A percentile compares a stretch with the other conserved stretches of the same genome.
These are phyloP conservation scores for Gossypium aridum DNA, from an alignment of 441 rosid genomes.

Conservation along the genomic window DNA sequence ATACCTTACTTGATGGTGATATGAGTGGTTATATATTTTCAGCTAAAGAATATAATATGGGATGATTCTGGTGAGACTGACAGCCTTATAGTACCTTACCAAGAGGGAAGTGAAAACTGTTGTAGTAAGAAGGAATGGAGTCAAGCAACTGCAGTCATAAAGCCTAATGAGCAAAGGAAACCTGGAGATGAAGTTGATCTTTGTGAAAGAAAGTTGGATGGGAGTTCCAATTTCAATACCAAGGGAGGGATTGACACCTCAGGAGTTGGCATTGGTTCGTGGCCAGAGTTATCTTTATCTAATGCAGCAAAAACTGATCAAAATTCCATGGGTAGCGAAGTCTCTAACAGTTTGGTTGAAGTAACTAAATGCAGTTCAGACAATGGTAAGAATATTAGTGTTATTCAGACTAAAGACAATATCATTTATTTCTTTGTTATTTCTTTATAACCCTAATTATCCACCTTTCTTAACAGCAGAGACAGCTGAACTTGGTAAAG, in stretches of 20 bases:
- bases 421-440: neutral
- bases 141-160: slow-evolving; percentile 37
- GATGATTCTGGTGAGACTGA: slow-evolving; percentile 61
- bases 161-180: slow-evolving; percentile 38
- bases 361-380: slow-evolving; percentile 37
- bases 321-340: slow-evolving; percentile 42
- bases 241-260: slow-evolving; percentile 40
- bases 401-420: slow-evolving; percentile 14
- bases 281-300: slow-evolving; percentile 49
- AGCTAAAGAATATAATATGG: slow-evolving; percentile 88
- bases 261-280: slow-evolving; percentile 40
- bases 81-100: slow-evolving; percentile 82
- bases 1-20: slow-evolving; percentile 2
- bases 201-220: slow-evolving; percentile 37
- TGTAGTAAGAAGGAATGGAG: slow-evolving; percentile 39
- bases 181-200: slow-evolving; percentile 28
- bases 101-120: slow-evolving; percentile 40
- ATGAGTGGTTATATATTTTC: slow-evolving; percentile 24
- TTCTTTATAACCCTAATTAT: slow-evolving; percentile 1
- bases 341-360: slow-evolving; percentile 39
- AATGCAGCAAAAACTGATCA: slow-evolving; percentile 39
- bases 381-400: slow-evolving; percentile 31
- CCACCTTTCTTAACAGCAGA: slow-evolving; percentile 35
- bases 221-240: slow-evolving; percentile 33
- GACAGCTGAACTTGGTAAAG: slow-evolving; percentile 45